Percentiles rank a stretch among this genome's conserved stretches.
These are phyloP conservation scores for Aureobasidium sp. DNA, from an alignment of 2,329 filamentous ascomycete genomes.

Conservation along the genomic window DNA sequence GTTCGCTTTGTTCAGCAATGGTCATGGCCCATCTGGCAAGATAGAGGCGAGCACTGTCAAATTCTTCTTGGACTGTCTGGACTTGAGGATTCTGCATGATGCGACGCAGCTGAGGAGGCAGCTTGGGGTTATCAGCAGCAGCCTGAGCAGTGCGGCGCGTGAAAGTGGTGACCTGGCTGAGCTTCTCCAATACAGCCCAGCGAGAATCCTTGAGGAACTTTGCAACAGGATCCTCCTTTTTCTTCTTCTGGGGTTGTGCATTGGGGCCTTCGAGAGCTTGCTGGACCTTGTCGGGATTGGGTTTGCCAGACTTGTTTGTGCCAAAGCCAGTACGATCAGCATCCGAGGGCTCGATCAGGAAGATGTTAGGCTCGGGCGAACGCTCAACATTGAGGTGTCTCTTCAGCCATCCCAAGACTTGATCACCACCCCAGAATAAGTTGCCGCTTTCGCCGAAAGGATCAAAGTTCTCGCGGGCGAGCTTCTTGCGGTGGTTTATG, in stretches of 20 bases:
- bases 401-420: conserved; percentile 84
- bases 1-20: conserved; percentile 92
- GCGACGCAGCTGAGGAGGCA: conserved; percentile 80
- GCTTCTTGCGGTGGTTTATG: conserved; percentile 84
- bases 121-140: conserved; percentile 79
- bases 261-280: conserved; percentile 33
- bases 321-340: conserved; percentile 83
- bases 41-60: conserved; percentile 91
- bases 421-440: conserved; percentile 97
- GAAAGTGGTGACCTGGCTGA: conserved; percentile 95
- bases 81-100: conserved; percentile 88
- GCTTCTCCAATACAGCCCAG: conserved; percentile 94
- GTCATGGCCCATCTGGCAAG: conserved; percentile 97
- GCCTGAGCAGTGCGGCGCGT: conserved; percentile 87
- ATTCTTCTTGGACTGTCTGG: conserved; percentile 91
- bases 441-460: conserved; percentile 78
- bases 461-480: conserved; percentile 68
- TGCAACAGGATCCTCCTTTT: conserved; percentile 72
- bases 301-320: conserved; percentile 38
- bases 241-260: conserved; percentile 29
- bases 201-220: conserved; percentile 91
- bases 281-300: conserved; percentile 42
- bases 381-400: conserved; percentile 77
- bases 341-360: conserved; percentile 76
- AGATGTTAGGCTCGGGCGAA: conserved; percentile 81